Evolutionary conservation across 345 rosid genomes (phyloP).

Genomic region (Boechera divaricarpa): DNA sequence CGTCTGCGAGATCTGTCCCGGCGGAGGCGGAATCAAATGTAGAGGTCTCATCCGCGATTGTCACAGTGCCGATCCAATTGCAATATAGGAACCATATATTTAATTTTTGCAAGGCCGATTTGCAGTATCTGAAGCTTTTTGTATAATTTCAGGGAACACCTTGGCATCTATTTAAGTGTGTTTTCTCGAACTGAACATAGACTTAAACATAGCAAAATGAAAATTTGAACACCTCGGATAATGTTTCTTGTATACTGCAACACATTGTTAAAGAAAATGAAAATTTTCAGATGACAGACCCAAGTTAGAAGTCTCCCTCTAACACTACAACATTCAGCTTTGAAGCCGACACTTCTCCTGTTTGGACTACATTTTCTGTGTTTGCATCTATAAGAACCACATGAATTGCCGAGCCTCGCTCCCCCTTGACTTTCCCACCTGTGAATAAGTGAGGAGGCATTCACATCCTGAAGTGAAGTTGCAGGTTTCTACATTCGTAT

Average conservation of each 20-base stretch:
- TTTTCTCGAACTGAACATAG: too few species aligned
- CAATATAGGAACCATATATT: too few species aligned
- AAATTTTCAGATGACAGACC: neutral
- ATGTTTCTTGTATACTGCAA: constrained; percentile 93
- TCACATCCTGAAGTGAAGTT: constrained; percentile 78
- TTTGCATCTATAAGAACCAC: constrained; percentile 66
- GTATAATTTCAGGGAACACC: too few species aligned
- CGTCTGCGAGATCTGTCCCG: too few species aligned
- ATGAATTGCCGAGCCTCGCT: constrained; percentile 83
- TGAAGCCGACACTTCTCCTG: constrained; percentile 69
- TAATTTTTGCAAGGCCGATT: too few species aligned
- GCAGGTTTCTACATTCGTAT: constrained; percentile 57
- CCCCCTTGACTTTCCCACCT: constrained; percentile 92
- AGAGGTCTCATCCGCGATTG: too few species aligned
- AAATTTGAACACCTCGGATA: constrained; percentile 50
- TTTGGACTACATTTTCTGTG: constrained; percentile 66
- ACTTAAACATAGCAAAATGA: too few species aligned
- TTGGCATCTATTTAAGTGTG: too few species aligned
- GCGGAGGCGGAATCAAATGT: too few species aligned
- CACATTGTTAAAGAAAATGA: neutral
- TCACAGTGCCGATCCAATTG: too few species aligned
- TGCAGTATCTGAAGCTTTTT: too few species aligned
- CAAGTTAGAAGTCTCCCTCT: constrained; percentile 70
- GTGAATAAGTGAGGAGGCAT: constrained; percentile 96
- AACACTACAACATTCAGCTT: constrained; percentile 78